These are phyloP conservation scores for Cutaneotrichosporon daszewskae DNA, from an alignment of 1,284 basidiomycete genomes.

Conservation along the genomic window DNA sequence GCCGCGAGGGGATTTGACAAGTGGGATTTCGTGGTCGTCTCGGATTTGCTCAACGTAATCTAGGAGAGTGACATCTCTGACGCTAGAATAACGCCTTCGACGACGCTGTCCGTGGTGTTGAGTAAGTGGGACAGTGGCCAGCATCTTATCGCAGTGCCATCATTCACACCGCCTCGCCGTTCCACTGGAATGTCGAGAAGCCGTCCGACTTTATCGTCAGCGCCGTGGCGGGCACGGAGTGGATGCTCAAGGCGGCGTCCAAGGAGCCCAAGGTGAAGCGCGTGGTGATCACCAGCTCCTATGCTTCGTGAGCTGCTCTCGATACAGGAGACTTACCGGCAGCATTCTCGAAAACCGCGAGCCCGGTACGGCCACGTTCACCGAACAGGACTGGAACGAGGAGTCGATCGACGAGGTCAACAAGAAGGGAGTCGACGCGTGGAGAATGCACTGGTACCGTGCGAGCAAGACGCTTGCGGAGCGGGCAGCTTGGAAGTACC, in stretches of 20 bases:
- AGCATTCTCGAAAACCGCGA: constrained; percentile 25
- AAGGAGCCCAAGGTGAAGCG: constrained; percentile 36
- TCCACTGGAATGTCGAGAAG: constrained; percentile 25
- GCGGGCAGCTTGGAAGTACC: constrained; percentile 38
- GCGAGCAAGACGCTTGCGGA: constrained; percentile 44
- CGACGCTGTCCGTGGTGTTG: constrained; percentile 46
- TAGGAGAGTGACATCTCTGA: not conserved
- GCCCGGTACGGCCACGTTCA: constrained; percentile 20
- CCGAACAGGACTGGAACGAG: constrained; percentile 28
- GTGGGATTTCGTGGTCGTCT: constrained; percentile 52
- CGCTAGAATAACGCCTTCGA: constrained; percentile 43
- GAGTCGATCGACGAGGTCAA: constrained; percentile 23
- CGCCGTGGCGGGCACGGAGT: constrained; percentile 48
- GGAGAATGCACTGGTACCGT: constrained; percentile 33
- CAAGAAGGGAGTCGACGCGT: constrained; percentile 24
- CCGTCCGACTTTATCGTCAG: constrained; percentile 47
- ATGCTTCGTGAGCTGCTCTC: constrained; percentile 29
- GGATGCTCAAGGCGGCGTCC: constrained; percentile 34
- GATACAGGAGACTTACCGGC: not conserved
- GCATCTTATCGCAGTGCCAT: constrained; percentile 14
- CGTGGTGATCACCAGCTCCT: constrained; percentile 49
- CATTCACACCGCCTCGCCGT: constrained; percentile 27
- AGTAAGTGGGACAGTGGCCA: constrained; percentile 32
- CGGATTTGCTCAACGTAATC: constrained; percentile 52
- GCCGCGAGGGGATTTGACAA: constrained; percentile 36